Evolutionary conservation across 2,329 filamentous ascomycete species (phyloP).

Genomic region (Tolypocladium album): DNA sequence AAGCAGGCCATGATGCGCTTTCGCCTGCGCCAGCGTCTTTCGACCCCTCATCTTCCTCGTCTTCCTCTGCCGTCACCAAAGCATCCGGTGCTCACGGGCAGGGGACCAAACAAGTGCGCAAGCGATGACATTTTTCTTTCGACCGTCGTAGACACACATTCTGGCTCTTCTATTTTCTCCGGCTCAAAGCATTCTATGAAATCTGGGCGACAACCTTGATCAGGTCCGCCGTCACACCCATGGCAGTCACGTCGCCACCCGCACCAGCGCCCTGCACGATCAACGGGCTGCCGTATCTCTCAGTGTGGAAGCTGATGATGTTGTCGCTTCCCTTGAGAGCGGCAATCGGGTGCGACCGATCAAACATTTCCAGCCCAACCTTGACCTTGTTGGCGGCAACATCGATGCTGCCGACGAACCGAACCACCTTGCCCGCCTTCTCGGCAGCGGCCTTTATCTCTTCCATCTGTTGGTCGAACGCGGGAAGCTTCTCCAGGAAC

Average conservation of each 20-base stretch:
- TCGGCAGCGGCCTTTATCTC: slow-evolving; percentile 75
- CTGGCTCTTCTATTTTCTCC: slow-evolving; percentile 9
- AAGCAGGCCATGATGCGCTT: background rate
- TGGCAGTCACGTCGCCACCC: slow-evolving; percentile 90
- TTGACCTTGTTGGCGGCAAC: slow-evolving; percentile 71
- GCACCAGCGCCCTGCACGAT: slow-evolving; percentile 93
- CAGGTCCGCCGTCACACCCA: slow-evolving; percentile 92
- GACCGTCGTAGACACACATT: background rate
- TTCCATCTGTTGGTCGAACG: slow-evolving; percentile 87
- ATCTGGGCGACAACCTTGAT: slow-evolving; percentile 77
- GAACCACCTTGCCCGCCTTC: slow-evolving; percentile 79
- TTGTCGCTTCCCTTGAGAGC: slow-evolving; percentile 95
- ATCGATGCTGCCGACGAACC: slow-evolving; percentile 91
- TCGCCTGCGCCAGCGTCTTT: background rate
- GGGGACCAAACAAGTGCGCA: slow-evolving; percentile 2
- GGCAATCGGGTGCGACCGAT: slow-evolving; percentile 82
- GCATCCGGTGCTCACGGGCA: background rate
- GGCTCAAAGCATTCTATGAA: slow-evolving; percentile 21
- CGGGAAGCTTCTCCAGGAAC: slow-evolving; percentile 70
- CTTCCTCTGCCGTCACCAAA: background rate
- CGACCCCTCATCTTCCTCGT: background rate
- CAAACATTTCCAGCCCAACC: slow-evolving; percentile 85
- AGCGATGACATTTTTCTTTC: background rate
- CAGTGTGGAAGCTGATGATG: slow-evolving; percentile 97
- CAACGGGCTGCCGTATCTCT: slow-evolving; percentile 80